A percentile compares a stretch with the other conserved stretches of the same genome.
phyloP scores from a whole-genome alignment of 495 filamentous ascomycete species.

The Sabuloglossum arenarium region DNA sequence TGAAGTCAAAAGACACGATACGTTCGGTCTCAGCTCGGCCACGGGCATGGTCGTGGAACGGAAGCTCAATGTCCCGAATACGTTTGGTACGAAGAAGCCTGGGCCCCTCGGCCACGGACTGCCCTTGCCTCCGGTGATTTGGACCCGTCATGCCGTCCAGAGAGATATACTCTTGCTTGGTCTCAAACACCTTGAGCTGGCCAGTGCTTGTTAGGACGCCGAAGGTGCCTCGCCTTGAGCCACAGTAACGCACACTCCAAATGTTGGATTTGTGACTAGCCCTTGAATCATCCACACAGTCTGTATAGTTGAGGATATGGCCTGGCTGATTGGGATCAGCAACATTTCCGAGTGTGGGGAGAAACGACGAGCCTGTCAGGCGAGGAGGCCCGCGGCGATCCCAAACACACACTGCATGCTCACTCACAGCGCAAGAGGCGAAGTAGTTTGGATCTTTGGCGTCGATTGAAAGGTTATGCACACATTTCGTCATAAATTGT shows the following conservation, averaged over 20 bases:
- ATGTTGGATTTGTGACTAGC: slow-evolving; percentile 28
- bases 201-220: slow-evolving; percentile 60
- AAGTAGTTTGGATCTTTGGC: slow-evolving; percentile 85
- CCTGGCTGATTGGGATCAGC: slow-evolving; percentile 20
- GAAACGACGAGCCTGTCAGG: slow-evolving; percentile 20
- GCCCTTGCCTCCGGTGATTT: slow-evolving; percentile 6
- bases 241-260: slow-evolving; percentile 62
- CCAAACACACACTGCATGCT: slow-evolving; percentile 66
- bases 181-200: slow-evolving; percentile 39
- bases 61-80: slow-evolving; percentile 25
- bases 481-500: slow-evolving; percentile 59
- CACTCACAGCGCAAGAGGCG: slow-evolving; percentile 53
- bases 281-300: slow-evolving; percentile 1
- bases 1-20: slow-evolving; percentile 75
- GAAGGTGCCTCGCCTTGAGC: slow-evolving; percentile 48
- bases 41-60: slow-evolving; percentile 23
- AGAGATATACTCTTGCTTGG: slow-evolving; percentile 8
- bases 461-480: slow-evolving; percentile 80
- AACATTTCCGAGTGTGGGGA: slow-evolving; percentile 14
- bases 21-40: slow-evolving; percentile 33
- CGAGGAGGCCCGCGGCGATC: slow-evolving; percentile 51
- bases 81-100: slow-evolving; percentile 24
- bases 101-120: not conserved
- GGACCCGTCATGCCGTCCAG: not conserved
- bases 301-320: slow-evolving; percentile 27